These are phyloP conservation scores for Pseudopithomyces maydicus DNA, from an alignment of 2,329 filamentous ascomycete genomes.

Conservation along the genomic window DNA sequence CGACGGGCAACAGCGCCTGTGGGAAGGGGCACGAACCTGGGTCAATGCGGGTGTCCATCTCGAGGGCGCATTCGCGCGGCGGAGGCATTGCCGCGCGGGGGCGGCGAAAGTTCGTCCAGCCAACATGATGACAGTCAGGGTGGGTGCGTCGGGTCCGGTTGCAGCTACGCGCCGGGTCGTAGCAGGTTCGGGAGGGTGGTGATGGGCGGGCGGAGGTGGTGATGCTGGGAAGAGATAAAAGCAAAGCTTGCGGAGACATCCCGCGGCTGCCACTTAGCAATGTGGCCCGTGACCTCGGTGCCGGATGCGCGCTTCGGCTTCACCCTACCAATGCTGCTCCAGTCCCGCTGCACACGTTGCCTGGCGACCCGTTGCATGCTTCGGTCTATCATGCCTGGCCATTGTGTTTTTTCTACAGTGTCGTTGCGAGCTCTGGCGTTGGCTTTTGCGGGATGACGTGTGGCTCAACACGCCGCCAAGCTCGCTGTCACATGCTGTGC, in stretches of 20 bases:
- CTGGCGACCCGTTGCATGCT: neutral
- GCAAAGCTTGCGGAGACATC: constrained; percentile 30
- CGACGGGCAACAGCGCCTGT: neutral
- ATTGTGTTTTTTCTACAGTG: neutral
- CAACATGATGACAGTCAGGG: constrained; percentile 69
- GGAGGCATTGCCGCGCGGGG: constrained; percentile 79
- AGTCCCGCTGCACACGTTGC: neutral
- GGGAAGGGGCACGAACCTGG: constrained; percentile 62
- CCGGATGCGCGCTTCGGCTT: neutral
- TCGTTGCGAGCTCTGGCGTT: neutral
- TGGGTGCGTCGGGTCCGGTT: constrained; percentile 34
- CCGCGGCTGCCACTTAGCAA: constrained; percentile 20
- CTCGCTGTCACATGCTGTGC: constrained; percentile 7
- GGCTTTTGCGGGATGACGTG: neutral
- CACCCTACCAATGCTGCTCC: no score
- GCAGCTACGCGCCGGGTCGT: constrained; percentile 38
- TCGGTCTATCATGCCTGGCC: no score
- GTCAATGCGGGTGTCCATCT: constrained; percentile 55
- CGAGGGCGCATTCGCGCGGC: constrained; percentile 60
- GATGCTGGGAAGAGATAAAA: constrained; percentile 26
- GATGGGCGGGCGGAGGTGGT: constrained; percentile 27
- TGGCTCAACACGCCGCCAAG: constrained; percentile 1
- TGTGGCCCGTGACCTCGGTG: constrained; percentile 12
- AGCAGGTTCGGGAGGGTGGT: constrained; percentile 23
- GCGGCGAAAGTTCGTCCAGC: constrained; percentile 77